Evolutionary conservation across 1,284 basidiomycete genomes (phyloP).

Genomic region (Sporisorium scitamineum): DNA sequence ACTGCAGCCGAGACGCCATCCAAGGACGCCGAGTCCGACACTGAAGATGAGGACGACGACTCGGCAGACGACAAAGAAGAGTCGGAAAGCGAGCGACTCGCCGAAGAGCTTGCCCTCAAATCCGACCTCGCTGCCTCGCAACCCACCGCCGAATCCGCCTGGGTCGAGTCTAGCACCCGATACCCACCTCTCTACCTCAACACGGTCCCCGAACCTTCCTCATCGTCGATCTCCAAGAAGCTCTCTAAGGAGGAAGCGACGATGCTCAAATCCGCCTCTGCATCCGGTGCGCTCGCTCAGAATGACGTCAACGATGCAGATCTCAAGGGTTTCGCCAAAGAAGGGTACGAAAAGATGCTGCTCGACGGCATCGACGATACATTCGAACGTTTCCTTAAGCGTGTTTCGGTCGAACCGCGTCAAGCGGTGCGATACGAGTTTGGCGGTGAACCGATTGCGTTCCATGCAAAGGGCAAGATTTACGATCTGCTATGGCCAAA

Average conservation of each 20-base stretch:
- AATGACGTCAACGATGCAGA: conserved; percentile 33
- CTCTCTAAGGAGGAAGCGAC: conserved; percentile 41
- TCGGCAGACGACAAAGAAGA: conserved; percentile 49
- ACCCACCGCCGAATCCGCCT: conserved; percentile 34
- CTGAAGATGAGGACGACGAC: conserved; percentile 26
- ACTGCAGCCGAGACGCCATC: background rate
- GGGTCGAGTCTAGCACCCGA: conserved; percentile 45
- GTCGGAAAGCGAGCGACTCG: conserved; percentile 50
- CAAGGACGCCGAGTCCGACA: conserved; percentile 1
- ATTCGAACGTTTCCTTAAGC: conserved; percentile 64
- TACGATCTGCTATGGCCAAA: conserved; percentile 61
- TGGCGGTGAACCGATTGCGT: conserved; percentile 61
- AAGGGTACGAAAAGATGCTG: conserved; percentile 64
- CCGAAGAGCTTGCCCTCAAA: conserved; percentile 66
- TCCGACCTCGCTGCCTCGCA: conserved; percentile 46
- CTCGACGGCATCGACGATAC: conserved; percentile 62
- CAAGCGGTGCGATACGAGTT: conserved; percentile 68
- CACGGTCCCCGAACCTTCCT: conserved; percentile 64
- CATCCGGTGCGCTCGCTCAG: conserved; percentile 22
- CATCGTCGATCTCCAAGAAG: conserved; percentile 38
- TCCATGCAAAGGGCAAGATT: conserved; percentile 50
- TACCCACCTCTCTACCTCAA: conserved; percentile 63
- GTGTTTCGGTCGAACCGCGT: conserved; percentile 54
- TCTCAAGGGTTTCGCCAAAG: conserved; percentile 52
- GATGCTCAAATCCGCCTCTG: conserved; percentile 36